These are phyloP conservation scores for Trypanosoma boissoni DNA, from an alignment of 208 protist genomes.

Conservation along the genomic window DNA sequence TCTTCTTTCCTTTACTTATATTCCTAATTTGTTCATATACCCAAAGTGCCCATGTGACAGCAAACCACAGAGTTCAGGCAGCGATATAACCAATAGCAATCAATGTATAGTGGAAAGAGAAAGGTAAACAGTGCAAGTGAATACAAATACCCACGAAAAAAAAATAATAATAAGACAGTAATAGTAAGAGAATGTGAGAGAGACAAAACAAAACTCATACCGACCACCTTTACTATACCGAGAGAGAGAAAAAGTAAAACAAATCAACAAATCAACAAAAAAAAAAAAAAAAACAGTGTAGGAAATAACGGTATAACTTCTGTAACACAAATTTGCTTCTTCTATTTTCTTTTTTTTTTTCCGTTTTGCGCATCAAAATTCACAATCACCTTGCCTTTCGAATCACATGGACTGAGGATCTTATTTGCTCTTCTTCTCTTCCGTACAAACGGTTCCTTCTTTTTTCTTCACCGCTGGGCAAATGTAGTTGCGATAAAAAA, in stretches of 20 bases:
- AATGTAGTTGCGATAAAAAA: conserved; percentile 85
- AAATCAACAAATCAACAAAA: conserved; percentile 21
- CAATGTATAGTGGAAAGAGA: too few species aligned
- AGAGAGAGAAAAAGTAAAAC: conserved; percentile 2
- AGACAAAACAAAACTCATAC: conserved; percentile 1
- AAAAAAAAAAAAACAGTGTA: conserved; percentile 12
- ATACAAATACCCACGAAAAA: too few species aligned
- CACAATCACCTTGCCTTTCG: too few species aligned
- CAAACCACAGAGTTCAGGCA: too few species aligned
- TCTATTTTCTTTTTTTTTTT: conserved; percentile 11
- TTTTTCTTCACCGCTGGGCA: background rate
- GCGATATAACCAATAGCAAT: too few species aligned
- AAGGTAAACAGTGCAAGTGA: too few species aligned
- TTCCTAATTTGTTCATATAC: too few species aligned
- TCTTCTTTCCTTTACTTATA: too few species aligned
- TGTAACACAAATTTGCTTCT: conserved; percentile 7
- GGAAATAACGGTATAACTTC: background rate
- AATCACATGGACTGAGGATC: too few species aligned
- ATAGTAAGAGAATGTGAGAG: too few species aligned
- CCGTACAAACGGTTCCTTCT: background rate
- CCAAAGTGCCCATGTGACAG: too few species aligned
- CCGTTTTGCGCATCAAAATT: background rate
- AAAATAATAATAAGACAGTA: too few species aligned
- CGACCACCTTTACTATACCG: background rate
- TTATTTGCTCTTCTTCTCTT: conserved; percentile 24